Evolutionary conservation across 73 alveolate genomes (phyloP), one percentile per base, ranked within the genome.

Genomic region (Paramecium sonneborni): DNA sequence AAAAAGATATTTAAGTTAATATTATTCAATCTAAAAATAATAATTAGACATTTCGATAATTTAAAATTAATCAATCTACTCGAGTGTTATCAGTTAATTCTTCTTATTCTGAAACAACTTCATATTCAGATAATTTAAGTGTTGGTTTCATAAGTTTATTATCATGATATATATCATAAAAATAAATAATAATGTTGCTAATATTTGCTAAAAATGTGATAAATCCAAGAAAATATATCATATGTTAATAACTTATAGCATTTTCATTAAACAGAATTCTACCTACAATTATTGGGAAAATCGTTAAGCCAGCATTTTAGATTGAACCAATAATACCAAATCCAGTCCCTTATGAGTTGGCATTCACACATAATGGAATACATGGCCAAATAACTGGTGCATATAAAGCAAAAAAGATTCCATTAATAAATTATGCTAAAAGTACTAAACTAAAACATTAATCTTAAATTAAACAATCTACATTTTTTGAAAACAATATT

Each of bases 321-420:
- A 62, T 62, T 23, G 84, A 62, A n/a, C 84, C 10, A 30, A 62
- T 26, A 14, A 62, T 46, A 0, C 84, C 84, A 62, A 62, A 62
- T 26, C 84, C 84, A 12, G 84, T 62, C 5, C 84, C 84, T 26
- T 62, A 12, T 0, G 84, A 7, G 12, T 15, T 26, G 7, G 84
- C 2, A 12, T 15, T 32, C 46, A 62, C 84, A 62, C 84, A 62
- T 11, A 62, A 14, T 26, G 84, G 84, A 62, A 62, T 32, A 8
- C 84, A 62, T 14, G 84, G 84, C 84, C 84, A 62, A 15, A 62
- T 62, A 11, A 62, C 14, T 23, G 84, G 84, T 6, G 84, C 84
- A 62, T 14, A 62, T 2, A 62, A 30, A 3, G 84, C 48, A 62
- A 30, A 62, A 62, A 62, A 62, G 0, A 62, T 0, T 26, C 84